Evolutionary conservation across 768 basidiomycete genomes (phyloP).

Genomic region (Termitomyces sp.): DNA sequence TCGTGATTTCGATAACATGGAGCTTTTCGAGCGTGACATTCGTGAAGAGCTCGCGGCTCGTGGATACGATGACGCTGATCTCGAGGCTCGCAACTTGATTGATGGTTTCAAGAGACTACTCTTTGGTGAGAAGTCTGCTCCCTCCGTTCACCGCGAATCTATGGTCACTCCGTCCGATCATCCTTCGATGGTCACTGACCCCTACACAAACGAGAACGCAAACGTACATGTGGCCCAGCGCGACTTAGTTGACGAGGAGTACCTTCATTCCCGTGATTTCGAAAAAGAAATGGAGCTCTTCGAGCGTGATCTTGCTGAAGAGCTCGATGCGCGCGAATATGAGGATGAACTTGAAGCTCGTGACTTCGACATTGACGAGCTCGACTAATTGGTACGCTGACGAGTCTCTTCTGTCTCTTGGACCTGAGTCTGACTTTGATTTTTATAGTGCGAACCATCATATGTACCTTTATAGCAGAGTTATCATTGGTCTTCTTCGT

Average conservation of each 20-base stretch:
- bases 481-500: not conserved
- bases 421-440: not conserved
- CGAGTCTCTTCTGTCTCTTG: too few species aligned
- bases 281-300: not conserved
- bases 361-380: conserved; percentile 2
- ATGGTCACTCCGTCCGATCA: not conserved
- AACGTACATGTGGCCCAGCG: not conserved
- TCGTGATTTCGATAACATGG: not conserved
- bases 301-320: not conserved
- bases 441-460: not conserved
- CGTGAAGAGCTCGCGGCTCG: not conserved
- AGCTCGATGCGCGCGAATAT: not conserved
- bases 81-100: not conserved
- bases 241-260: not conserved
- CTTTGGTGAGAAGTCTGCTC: not conserved
- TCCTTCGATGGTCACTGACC: not conserved
- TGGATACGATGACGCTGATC: not conserved
- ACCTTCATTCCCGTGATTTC: not conserved
- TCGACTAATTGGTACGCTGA: not conserved
- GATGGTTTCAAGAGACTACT: not conserved
- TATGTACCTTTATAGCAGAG: not conserved
- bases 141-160: not conserved
- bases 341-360: not conserved
- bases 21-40: not conserved
- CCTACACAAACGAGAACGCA: not conserved